Conservation (phyloP, 306 rosid species). For the Urtica urens region DNA sequence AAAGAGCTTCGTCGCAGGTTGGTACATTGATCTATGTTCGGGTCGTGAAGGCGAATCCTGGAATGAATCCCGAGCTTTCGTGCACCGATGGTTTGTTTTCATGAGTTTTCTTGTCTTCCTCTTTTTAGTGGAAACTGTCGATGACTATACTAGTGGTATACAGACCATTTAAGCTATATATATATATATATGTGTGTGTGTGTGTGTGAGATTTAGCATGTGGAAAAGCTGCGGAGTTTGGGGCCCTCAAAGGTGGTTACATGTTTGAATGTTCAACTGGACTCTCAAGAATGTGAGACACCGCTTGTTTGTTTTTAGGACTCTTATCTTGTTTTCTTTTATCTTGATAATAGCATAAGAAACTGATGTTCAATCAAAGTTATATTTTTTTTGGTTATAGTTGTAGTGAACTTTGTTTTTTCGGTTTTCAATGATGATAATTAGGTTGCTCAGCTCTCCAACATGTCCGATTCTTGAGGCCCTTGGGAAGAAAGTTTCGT, state of each 20-base stretch:
- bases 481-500: slow-evolving; percentile 84
- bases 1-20: slow-evolving; percentile 34
- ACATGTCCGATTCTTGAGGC: slow-evolving; percentile 68
- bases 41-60: slow-evolving; percentile 72
- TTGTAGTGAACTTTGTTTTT: too few species aligned
- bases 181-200: too few species aligned
- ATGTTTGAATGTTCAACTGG: slow-evolving; percentile 79
- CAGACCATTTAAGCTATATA: neutral
- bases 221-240: slow-evolving; percentile 80
- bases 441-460: slow-evolving; percentile 70
- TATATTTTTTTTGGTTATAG: too few species aligned
- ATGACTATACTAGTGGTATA: too few species aligned
- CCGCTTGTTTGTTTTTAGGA: neutral
- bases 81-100: slow-evolving; percentile 69
- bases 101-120: neutral
- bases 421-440: too few species aligned
- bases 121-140: too few species aligned
- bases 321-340: neutral
- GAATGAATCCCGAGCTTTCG: slow-evolving; percentile 84
- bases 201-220: slow-evolving; percentile 41
- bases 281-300: slow-evolving; percentile 65
- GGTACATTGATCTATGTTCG: slow-evolving; percentile 70
- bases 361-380: too few species aligned
- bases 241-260: slow-evolving; percentile 72
- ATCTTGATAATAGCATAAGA: too few species aligned